A percentile compares a stretch with the other conserved stretches of the same genome.
Evolutionary conservation across 768 basidiomycete species (phyloP).

Genomic region (Cystobasidium ongulense): DNA sequence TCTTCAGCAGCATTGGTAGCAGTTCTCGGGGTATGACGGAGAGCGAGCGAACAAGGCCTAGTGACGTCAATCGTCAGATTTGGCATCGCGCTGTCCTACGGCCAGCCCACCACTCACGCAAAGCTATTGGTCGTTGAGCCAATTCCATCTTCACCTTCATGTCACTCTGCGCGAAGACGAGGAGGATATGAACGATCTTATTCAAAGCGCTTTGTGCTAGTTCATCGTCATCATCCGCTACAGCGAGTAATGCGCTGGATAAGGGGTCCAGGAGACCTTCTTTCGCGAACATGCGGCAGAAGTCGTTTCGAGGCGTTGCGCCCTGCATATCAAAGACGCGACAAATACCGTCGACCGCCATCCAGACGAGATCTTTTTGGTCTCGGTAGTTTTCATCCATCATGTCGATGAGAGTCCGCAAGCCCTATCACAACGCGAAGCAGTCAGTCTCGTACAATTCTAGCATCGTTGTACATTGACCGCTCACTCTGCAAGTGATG

Average conservation of each 20-base stretch:
- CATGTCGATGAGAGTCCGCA: conserved; percentile 88
- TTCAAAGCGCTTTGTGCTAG: conserved; percentile 62
- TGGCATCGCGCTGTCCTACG: background rate
- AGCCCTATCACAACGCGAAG: conserved; percentile 48
- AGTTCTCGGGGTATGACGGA: conserved; percentile 78
- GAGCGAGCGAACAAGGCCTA: conserved; percentile 79
- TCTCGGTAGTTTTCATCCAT: conserved; percentile 90
- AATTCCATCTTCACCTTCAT: conserved; percentile 85
- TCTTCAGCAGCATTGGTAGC: conserved; percentile 80
- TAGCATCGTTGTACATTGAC: background rate
- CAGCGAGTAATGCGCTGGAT: conserved; percentile 76
- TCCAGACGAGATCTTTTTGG: conserved; percentile 80
- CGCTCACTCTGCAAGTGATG: conserved; percentile 68
- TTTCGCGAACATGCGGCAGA: conserved; percentile 94
- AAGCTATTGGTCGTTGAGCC: conserved; percentile 76
- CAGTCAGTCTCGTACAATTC: background rate
- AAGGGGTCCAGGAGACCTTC: conserved; percentile 91
- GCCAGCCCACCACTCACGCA: conserved; percentile 56
- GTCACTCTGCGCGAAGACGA: conserved; percentile 91
- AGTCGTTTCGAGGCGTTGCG: conserved; percentile 94
- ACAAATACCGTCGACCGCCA: conserved; percentile 86
- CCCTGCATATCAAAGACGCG: conserved; percentile 86
- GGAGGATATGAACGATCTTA: conserved; percentile 78
- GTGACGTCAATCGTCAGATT: background rate
- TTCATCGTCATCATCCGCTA: conserved; percentile 58